Percentiles rank a stretch among this genome's conserved stretches.
These are phyloP conservation scores for Xylaria sp. DNA, from an alignment of 2,329 filamentous ascomycete species.

Conservation along the genomic window DNA sequence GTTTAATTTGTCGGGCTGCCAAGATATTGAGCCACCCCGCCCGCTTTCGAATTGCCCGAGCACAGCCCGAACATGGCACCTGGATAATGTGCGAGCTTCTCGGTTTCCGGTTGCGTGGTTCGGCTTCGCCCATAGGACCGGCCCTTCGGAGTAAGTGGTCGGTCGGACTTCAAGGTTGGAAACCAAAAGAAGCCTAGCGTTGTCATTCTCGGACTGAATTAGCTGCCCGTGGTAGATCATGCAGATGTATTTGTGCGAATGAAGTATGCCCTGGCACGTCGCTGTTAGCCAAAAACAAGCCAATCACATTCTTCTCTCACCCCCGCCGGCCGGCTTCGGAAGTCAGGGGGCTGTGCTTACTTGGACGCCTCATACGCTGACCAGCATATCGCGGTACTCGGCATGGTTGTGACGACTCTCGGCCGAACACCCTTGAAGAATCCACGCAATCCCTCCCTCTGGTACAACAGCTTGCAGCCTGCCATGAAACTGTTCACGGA, in stretches of 20 bases:
- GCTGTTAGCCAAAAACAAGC: slow-evolving; percentile 30
- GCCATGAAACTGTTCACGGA: slow-evolving; percentile 84
- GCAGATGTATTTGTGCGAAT: slow-evolving; percentile 47
- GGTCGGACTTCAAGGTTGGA: slow-evolving; percentile 5
- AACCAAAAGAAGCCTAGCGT: slow-evolving; percentile 18
- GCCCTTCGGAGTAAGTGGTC: slow-evolving; percentile 23
- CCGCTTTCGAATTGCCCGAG: slow-evolving; percentile 5
- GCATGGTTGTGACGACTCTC: slow-evolving; percentile 94
- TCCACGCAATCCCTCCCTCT: slow-evolving; percentile 82
- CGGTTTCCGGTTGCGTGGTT: slow-evolving; percentile 11
- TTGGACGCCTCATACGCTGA: slow-evolving; percentile 77
- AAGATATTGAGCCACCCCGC: background rate
- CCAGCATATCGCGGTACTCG: slow-evolving; percentile 99
- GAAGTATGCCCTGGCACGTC: slow-evolving; percentile 47
- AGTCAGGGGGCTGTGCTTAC: slow-evolving; percentile 55
- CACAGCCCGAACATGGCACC: slow-evolving; percentile 3
- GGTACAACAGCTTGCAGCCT: slow-evolving; percentile 83
- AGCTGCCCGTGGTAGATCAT: slow-evolving; percentile 32
- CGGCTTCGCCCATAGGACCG: slow-evolving; percentile 15
- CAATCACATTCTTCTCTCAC: slow-evolving; percentile 11
- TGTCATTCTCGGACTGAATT: slow-evolving; percentile 4
- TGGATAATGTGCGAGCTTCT: slow-evolving; percentile 10
- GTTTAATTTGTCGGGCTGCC: background rate
- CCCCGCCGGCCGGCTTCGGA: slow-evolving; percentile 1
- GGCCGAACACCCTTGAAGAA: slow-evolving; percentile 96